phyloP scores from a whole-genome alignment of 2,329 filamentous ascomycete genomes.

The Raffaelea ambrosiae region DNA sequence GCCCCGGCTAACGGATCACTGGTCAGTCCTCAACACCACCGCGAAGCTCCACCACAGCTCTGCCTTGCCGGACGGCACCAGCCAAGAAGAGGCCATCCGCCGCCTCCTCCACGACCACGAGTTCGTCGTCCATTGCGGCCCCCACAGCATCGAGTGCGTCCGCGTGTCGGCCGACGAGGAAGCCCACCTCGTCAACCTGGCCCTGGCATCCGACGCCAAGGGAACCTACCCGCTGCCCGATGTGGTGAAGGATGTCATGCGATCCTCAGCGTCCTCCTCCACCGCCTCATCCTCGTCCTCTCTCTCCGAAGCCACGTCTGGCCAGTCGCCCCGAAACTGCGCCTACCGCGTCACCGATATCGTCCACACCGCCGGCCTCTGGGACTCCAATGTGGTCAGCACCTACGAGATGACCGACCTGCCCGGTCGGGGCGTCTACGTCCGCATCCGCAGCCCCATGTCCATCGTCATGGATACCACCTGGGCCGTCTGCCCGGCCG shows the following conservation, averaged over 20 bases:
- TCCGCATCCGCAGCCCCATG: conserved; percentile 41
- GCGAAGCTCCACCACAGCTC: conserved; percentile 33
- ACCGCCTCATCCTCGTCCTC: neutral
- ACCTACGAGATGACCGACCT: conserved; percentile 44
- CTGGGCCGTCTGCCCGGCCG: conserved; percentile 30
- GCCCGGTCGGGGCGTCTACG: conserved; percentile 36
- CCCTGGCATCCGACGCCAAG: conserved; percentile 16
- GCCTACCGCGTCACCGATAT: conserved; percentile 39
- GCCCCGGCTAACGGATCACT: too few species aligned
- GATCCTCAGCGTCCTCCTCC: neutral
- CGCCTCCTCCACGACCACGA: conserved; percentile 44
- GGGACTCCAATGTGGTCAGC: conserved; percentile 45
- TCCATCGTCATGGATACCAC: conserved; percentile 43
- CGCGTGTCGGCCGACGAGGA: conserved; percentile 20
- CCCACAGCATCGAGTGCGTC: conserved; percentile 38
- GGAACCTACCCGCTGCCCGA: conserved; percentile 7
- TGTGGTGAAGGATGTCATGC: conserved; percentile 8
- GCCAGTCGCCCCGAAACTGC: neutral
- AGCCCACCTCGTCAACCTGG: conserved; percentile 20
- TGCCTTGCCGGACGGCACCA: conserved; percentile 28
- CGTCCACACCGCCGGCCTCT: conserved; percentile 44
- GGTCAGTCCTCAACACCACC: conserved; percentile 29
- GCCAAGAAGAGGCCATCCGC: conserved; percentile 28
- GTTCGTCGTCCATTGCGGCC: conserved; percentile 44
- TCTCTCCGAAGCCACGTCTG: neutral